A percentile compares a stretch with the other conserved stretches of the same genome.
These are phyloP conservation scores for Colletotrichum horii DNA, from an alignment of 2,329 filamentous ascomycete genomes.

Conservation along the genomic window DNA sequence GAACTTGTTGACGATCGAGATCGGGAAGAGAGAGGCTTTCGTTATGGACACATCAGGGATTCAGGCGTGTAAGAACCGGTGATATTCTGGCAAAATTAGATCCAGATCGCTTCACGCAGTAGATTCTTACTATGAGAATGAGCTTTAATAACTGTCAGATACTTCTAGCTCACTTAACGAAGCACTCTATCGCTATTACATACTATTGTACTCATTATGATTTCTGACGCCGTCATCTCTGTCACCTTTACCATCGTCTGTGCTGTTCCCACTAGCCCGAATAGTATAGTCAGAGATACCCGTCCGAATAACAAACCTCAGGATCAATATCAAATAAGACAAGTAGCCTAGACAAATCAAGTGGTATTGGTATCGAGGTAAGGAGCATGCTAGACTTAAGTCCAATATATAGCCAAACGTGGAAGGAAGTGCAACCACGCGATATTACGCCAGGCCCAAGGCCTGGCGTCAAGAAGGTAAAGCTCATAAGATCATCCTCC, in stretches of 20 bases:
- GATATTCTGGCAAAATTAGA: background rate
- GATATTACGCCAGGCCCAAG: background rate
- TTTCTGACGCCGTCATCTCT: too few relatives aligned
- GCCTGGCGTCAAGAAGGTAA: background rate
- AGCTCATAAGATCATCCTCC: background rate
- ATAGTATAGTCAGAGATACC: too few relatives aligned
- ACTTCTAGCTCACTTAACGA: too few relatives aligned
- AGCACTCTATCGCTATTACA: too few relatives aligned
- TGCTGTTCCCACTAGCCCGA: too few relatives aligned
- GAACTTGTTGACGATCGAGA: background rate
- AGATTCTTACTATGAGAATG: too few relatives aligned
- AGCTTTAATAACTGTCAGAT: too few relatives aligned
- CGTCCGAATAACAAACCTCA: too few relatives aligned
- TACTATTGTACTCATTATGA: too few relatives aligned
- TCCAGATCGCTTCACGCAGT: too few relatives aligned
- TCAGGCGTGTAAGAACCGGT: background rate
- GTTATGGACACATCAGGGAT: background rate
- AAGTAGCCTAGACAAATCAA: background rate
- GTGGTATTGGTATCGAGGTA: background rate
- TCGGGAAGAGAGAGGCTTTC: fast-evolving
- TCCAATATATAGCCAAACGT: background rate
- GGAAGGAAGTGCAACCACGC: background rate
- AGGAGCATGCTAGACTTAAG: background rate
- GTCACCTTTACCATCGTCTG: too few relatives aligned
- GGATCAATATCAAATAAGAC: background rate